These are phyloP conservation scores for Warburgia ugandensis DNA, from an alignment of 164 flowering plant species.

Conservation along the genomic window DNA sequence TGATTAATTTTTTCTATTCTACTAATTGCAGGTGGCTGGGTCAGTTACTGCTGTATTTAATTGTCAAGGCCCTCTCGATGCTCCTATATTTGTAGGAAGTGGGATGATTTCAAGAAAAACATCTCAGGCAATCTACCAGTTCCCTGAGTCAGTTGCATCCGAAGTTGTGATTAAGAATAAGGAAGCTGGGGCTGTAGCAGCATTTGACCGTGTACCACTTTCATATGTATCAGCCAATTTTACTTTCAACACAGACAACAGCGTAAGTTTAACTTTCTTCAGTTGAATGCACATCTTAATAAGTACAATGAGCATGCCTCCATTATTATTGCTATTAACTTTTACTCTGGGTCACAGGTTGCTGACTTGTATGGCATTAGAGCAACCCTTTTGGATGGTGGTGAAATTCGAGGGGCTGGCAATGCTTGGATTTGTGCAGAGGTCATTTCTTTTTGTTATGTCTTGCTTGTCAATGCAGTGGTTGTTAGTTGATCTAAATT, in stretches of 20 bases:
- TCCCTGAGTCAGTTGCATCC: constrained; percentile 54
- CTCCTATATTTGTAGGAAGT: constrained; percentile 93
- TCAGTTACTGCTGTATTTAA: constrained; percentile 88
- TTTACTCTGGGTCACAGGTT: constrained; percentile 40
- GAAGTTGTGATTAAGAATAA: constrained; percentile 69
- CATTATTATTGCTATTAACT: constrained; percentile 3
- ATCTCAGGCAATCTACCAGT: constrained; percentile 29
- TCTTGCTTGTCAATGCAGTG: neutral
- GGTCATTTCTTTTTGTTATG: no score
- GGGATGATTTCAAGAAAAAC: constrained; percentile 81
- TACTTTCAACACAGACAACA: constrained; percentile 83
- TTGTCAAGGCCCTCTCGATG: constrained; percentile 96
- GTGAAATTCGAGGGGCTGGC: constrained; percentile 98
- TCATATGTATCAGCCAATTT: constrained; percentile 90
- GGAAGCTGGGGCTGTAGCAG: constrained; percentile 98
- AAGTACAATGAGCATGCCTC: neutral
- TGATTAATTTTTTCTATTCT: neutral
- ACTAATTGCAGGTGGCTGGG: constrained; percentile 76
- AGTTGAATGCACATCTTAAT: no score
- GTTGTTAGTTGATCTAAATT: no score
- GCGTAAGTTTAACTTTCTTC: constrained; percentile 44
- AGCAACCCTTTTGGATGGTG: constrained; percentile 96
- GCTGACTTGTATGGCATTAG: constrained; percentile 96
- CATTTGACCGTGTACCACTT: constrained; percentile 83
- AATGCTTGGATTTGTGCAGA: constrained; percentile 98